phyloP scores from a whole-genome alignment of 73 alveolate species.

The Paramecium primaurelia region DNA sequence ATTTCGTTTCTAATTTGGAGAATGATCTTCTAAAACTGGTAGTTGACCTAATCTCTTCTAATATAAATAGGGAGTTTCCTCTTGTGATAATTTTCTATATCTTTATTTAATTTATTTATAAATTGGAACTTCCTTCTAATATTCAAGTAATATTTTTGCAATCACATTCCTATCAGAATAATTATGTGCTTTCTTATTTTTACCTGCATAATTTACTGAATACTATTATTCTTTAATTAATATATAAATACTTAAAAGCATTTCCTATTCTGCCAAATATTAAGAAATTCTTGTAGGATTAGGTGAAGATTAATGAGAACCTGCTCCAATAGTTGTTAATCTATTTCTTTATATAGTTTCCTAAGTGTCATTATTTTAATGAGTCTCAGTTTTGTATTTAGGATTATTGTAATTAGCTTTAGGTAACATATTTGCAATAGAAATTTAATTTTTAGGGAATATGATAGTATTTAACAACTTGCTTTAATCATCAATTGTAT shows the following conservation, averaged over 20 bases:
- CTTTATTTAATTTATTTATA: background rate
- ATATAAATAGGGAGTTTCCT: background rate
- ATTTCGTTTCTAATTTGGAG: background rate
- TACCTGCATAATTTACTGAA: background rate
- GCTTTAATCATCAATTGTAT: background rate
- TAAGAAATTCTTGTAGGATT: slow-evolving; percentile 11
- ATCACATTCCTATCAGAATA: slow-evolving; percentile 17
- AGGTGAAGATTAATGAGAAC: background rate
- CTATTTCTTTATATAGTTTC: background rate
- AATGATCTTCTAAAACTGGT: background rate
- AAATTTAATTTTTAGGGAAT: background rate
- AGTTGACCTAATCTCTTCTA: background rate
- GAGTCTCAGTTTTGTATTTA: background rate
- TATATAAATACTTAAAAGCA: slow-evolving; percentile 2
- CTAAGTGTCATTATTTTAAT: background rate
- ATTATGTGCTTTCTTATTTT: background rate
- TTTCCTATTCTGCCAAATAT: background rate
- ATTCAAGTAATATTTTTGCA: background rate
- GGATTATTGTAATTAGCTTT: background rate
- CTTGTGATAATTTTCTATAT: background rate
- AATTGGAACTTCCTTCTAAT: background rate
- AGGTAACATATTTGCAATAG: background rate
- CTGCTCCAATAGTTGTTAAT: background rate
- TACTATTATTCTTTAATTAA: background rate
- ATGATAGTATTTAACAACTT: background rate